Evolutionary conservation across 2,329 filamentous ascomycete species (phyloP).

Genomic region (Fusarium verrucosum): DNA sequence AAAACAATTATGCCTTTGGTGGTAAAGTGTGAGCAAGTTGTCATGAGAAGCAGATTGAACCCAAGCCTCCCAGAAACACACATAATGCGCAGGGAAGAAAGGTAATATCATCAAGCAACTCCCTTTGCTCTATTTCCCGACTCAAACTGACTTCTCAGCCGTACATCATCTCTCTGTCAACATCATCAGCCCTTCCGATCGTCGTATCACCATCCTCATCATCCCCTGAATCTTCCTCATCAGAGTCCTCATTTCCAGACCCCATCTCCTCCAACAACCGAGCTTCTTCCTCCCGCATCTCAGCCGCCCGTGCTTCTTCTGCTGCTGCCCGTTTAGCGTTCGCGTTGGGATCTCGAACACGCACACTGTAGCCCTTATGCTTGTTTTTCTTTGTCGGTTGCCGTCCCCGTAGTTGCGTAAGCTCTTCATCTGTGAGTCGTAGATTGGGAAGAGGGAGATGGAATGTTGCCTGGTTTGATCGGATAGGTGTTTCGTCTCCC

Average conservation of each 20-base stretch:
- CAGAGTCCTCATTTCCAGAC: slow-evolving; percentile 43
- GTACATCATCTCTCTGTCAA: slow-evolving; percentile 25
- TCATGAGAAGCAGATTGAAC: not conserved
- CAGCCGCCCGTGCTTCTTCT: slow-evolving; percentile 27
- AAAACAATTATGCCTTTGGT: too few relatives aligned
- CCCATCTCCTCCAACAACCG: slow-evolving; percentile 39
- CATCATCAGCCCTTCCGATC: slow-evolving; percentile 18
- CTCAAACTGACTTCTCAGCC: not conserved
- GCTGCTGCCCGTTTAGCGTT: slow-evolving; percentile 25
- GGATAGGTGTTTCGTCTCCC: slow-evolving; percentile 49
- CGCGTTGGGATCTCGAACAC: slow-evolving; percentile 42
- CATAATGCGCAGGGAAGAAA: not conserved
- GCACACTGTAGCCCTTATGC: slow-evolving; percentile 50
- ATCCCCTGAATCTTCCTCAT: slow-evolving; percentile 44
- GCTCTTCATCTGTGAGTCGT: slow-evolving; percentile 49
- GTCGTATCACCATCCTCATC: slow-evolving; percentile 35
- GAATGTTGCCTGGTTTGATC: slow-evolving; percentile 45
- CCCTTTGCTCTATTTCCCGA: not conserved
- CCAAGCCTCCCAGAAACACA: not conserved
- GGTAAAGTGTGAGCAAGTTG: not conserved
- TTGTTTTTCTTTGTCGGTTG: slow-evolving; percentile 50
- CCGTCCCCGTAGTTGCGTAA: slow-evolving; percentile 48
- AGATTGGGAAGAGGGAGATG: slow-evolving; percentile 50
- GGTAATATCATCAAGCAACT: not conserved
- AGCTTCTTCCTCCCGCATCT: slow-evolving; percentile 40